Evolutionary conservation across 2,329 filamentous ascomycete species (phyloP), one percentile per base, ranked within the genome.

Genomic region (Trichoderma harzianum): DNA sequence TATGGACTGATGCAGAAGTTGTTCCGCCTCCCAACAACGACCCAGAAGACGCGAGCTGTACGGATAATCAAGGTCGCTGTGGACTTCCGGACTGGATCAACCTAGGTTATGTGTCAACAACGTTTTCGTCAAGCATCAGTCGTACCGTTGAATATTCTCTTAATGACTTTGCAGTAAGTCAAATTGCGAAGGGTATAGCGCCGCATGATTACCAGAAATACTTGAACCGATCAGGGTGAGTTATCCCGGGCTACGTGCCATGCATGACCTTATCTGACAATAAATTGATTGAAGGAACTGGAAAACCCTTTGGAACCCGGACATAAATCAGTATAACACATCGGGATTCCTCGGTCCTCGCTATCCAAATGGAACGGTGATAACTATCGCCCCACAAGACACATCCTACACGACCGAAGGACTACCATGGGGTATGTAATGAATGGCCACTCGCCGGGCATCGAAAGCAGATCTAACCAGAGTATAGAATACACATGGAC

Each of bases 21-120:
- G 82, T 83, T 4, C 86, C 88, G 3, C 82, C 84, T 21, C 87
- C 86, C 70, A 85, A 83, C 69, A 78, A 84, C 74, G 84, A 86
- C 69, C 82, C 84, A 0, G 79, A 83, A 21, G 87, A 88, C 1
- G 82, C 83, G 0, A 87, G 87, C 53, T 86, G 85, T 21, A 47
- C 69, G 5, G 0, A 87, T 85, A 1, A 88, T 85, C 0, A 86
- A 87, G 88, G 88, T 0, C 83, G 88, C 28, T 86, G 88, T 11
- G 88, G 87, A 2, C 79, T 91, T 1, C 84, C 86, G 4, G 88
- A 90, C 78, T 91, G 89, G 88, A 80, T 87, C 6, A 76, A 82
- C 18, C 83, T 86, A 18, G 87, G 87, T 0, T 90, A 87, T 75
- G 88, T 90, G 61, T 87, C 87, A 1, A 83, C 85, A 0, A 79